Conservation (phyloP, 2,329 filamentous ascomycete genomes). For the Neopestalotiopsis sp. region DNA sequence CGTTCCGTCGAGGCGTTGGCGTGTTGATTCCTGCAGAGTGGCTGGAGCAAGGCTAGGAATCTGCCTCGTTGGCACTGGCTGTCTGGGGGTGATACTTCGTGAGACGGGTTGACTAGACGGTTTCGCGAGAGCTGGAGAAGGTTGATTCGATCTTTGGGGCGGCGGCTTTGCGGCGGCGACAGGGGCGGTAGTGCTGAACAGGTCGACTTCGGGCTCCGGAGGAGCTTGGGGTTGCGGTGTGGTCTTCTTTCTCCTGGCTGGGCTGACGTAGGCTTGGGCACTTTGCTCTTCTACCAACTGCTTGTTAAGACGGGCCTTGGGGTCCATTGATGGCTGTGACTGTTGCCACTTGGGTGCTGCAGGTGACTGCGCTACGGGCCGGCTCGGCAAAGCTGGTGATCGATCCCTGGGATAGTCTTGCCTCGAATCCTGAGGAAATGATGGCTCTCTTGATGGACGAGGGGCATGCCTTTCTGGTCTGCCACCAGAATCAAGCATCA, state of each 20-base stretch:
- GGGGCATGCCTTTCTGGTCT: conserved; percentile 55
- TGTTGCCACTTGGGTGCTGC: conserved; percentile 67
- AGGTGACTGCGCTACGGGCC: conserved; percentile 47
- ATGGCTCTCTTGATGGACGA: conserved; percentile 31
- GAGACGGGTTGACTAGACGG: conserved; percentile 35
- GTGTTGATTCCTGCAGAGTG: conserved; percentile 76
- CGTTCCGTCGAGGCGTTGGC: conserved; percentile 79
- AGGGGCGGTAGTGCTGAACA: conserved; percentile 57
- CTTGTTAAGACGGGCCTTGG: conserved; percentile 70
- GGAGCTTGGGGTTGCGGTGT: conserved; percentile 54
- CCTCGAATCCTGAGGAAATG: conserved; percentile 22
- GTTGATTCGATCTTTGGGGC: conserved; percentile 34
- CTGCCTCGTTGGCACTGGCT: conserved; percentile 49
- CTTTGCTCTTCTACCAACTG: conserved; percentile 80
- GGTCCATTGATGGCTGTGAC: conserved; percentile 50
- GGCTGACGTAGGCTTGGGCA: conserved; percentile 85
- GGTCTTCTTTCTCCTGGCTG: conserved; percentile 77
- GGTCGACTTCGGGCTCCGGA: conserved; percentile 60
- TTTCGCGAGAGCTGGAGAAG: conserved; percentile 41
- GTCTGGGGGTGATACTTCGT: conserved; percentile 21
- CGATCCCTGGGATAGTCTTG: conserved; percentile 47
- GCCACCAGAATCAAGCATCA: conserved; percentile 76
- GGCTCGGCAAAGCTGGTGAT: conserved; percentile 53
- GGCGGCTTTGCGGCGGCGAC: conserved; percentile 27
- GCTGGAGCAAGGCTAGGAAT: conserved; percentile 73